These are phyloP conservation scores for Scedosporium dehoogii DNA, from an alignment of 2,329 filamentous ascomycete species.

Conservation along the genomic window DNA sequence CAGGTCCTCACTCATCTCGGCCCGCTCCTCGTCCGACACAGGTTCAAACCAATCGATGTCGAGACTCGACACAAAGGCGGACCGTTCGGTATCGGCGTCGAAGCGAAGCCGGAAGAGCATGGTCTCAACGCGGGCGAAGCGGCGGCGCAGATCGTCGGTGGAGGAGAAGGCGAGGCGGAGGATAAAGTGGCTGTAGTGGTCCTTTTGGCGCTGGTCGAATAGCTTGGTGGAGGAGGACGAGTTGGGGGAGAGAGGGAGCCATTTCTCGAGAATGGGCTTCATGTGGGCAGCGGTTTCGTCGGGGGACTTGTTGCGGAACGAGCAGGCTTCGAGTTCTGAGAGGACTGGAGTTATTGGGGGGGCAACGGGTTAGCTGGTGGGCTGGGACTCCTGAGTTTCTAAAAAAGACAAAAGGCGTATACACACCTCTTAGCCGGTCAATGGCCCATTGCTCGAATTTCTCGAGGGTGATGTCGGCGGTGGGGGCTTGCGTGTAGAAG, in stretches of 20 bases:
- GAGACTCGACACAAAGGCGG: slow-evolving; percentile 65
- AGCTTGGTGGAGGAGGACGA: slow-evolving; percentile 51
- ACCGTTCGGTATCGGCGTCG: slow-evolving; percentile 64
- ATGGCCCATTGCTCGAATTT: slow-evolving; percentile 99
- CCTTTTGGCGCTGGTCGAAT: slow-evolving; percentile 72
- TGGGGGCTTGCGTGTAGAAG: slow-evolving; percentile 82
- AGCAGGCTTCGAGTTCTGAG: slow-evolving; percentile 84
- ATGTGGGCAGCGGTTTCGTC: slow-evolving; percentile 77
- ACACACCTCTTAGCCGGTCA: slow-evolving; percentile 67
- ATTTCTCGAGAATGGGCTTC: slow-evolving; percentile 77
- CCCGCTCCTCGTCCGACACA: slow-evolving; percentile 68
- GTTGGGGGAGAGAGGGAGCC: slow-evolving; percentile 70
- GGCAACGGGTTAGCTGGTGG: neutral
- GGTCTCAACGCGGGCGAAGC: slow-evolving; percentile 79
- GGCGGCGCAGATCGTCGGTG: slow-evolving; percentile 79
- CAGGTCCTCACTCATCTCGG: slow-evolving; percentile 52
- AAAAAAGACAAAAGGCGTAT: neutral
- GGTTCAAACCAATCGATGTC: slow-evolving; percentile 86
- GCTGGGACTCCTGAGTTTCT: slow-evolving; percentile 11
- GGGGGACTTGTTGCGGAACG: slow-evolving; percentile 82
- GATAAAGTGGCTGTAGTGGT: slow-evolving; percentile 98
- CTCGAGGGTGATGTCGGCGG: slow-evolving; percentile 88
- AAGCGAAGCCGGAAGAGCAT: slow-evolving; percentile 82
- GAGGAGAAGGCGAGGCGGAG: slow-evolving; percentile 84
- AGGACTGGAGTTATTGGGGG: slow-evolving; percentile 52